Evolutionary conservation across 164 flowering plant genomes (phyloP), one percentile per base, ranked within the genome.

Genomic region (Hamamelis virginiana): DNA sequence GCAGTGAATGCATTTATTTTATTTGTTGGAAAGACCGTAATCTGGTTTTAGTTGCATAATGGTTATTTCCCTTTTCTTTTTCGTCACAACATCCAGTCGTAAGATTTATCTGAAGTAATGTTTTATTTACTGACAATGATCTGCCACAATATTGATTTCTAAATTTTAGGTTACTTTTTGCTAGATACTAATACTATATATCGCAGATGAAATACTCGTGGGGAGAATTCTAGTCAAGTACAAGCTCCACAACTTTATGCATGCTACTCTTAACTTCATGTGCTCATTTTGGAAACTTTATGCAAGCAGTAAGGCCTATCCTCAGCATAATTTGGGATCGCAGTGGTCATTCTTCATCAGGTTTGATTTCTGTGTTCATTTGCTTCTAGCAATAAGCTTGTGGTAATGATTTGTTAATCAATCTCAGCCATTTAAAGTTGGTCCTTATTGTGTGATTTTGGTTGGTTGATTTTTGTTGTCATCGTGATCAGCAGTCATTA

Each of bases 301-400:
- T 16, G n/a, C 19, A 5, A 47, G 12, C 50, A 13, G 15, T 47
- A 47, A 0, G 2, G 2, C 50, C 15, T 18, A 47, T 52, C n/a
- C 56, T 52, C 56, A 52, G 56, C 56, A 52, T n/a, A 21, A 52
- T 52, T 52, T 56, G 59, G 18, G 16, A 56, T 21, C 59, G 27
- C 13, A 10, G 10, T 9, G 27, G 59, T 56, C 25, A 9, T 52
- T 52, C 57, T 19, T 3, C 0, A 52, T 52, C 57, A 52, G n/a
- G 57, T 52, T 52, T 52, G 57, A 52, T 26, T 56, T 56, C 25
- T 21, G 14, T 21, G 26, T 21, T 52, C 59, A 8, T 10, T 56
- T 56, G 59, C 59, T 56, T 21, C 59, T n/a, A n/a, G n/a, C n/a
- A n/a, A n/a, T n/a, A n/a, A n/a, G n/a, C n/a, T n/a, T n/a, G n/a